Evolutionary conservation across 2,329 filamentous ascomycete genomes (phyloP), one percentile per base, ranked within the genome.

Genomic region (Onygenales sp.): DNA sequence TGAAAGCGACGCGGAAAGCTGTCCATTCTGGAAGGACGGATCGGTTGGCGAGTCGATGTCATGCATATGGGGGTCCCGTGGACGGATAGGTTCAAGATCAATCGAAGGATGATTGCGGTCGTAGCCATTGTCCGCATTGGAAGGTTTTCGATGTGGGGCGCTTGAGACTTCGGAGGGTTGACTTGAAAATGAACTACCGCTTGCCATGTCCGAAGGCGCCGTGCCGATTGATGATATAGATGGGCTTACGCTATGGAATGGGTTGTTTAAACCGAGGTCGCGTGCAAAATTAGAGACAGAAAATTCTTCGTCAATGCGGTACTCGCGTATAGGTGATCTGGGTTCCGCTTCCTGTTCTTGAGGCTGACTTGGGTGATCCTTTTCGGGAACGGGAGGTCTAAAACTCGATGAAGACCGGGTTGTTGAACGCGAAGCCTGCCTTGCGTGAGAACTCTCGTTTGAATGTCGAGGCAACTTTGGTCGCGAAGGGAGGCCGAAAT

Each of bases 181-280:
- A 57, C 79, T 84, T 2, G 82, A 83, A 56, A 77, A 75, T 6
- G 84, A 85, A 61, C 84, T 87, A 1, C 78, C 71, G 55, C 79
- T 78, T 60, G 81, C 81, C 1, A 69, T 70, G n/a, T 77, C 76
- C 52, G 82, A 85, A 40, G 76, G 78, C 0, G 75, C 78, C 2
- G 84, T 87, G 44, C 77, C 77, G 14, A 79, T 82, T 0, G 85
- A 88, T 0, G 83, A 84, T 31, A 79, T 77, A 2, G 85, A 88
- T 55, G 80, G 78, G 1, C 82, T 81, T 0, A 81, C 72, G 3
- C 79, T 77, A 60, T 87, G 83, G 60, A 86, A 85, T 0, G 82
- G 79, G 59, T 85, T 85, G 36, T 79, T 76, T 0, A 72, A 57
- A 31, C 69, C 70, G 9, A 72, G 56, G 2, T 65, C 66, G 9